Base-by-base conservation (phyloP, 2,329 filamentous ascomycete species). In the Exophiala calicioides region DNA sequence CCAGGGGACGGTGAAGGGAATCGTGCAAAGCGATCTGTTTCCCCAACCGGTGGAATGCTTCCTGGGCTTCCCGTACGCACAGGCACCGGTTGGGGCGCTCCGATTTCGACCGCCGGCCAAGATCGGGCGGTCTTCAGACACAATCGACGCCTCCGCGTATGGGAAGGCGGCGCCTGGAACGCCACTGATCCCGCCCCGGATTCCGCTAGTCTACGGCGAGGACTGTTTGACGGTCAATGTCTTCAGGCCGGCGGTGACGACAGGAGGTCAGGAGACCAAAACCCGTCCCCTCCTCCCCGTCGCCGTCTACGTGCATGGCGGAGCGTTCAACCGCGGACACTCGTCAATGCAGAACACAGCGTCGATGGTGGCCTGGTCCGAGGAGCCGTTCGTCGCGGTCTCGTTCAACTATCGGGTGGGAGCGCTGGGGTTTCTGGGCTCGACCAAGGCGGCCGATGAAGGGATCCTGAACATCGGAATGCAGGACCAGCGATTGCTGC, bases 331-430 rank as follows among this genome's bases (percentile, higher is more conserved):
- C 13, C 39, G 47, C 5, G 57, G 57, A 18, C 29, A 38, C 16
- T 41, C 35, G 8, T 29, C 15, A 21, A 55, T 77, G 66, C 73
- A 84, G 45, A 76, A 86, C 59, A 78, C 84, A 53, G 75, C 73
- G 0, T 78, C 77, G 30, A 80, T 86, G 65, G 77, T 84, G 8
- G 72, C 9, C 64, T 74, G 1, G 58, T 58, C 0, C 62, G 70
- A 18, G 71, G 71, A 0, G 20, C 69, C 71, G 0, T 61, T 73
- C 2, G 63, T 74, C 5, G 66, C 68, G n/a, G 68, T 75, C 3
- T 65, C 65, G 16, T 65, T 73, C 39, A 70, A 73, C 38, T 72
- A 72, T 37, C 62, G 71, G 9, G 58, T 73, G 10, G 72, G 71
- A 37, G 67, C 72, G 10, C 71, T 77, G 41, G 69, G 67, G 4